Base-by-base conservation (phyloP, 768 basidiomycete genomes). In the Wakefieldia striispora region DNA sequence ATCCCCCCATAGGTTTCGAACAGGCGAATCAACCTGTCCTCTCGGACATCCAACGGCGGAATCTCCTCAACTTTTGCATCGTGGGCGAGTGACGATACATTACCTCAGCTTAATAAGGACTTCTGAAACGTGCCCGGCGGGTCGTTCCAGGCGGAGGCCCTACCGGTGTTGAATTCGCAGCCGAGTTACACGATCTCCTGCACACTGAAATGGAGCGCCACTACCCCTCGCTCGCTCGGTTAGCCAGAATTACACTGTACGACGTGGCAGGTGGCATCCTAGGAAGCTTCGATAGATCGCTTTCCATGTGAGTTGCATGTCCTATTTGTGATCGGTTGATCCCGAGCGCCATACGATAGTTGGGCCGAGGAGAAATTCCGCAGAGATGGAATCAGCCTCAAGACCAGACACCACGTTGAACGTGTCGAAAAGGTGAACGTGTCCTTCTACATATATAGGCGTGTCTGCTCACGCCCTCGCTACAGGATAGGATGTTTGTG, bases 21-120 rank as follows among this genome's bases (percentile, higher is more conserved):
- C 87, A 91, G 59, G 92, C 92, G 3, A 85, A 83, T 57, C 86
- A 91, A 56, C 92, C 91, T 0, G 82, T 77, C 2, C 70, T 91
- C 13, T 81, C 86, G 1, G 91, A 91, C 49, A 70, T 79, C 34
- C 82, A 95, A 56, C 80, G 88, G 42, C 73, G 83, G 47, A 83
- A 84, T 51, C 69, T 95, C 12, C 78, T 95, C 20, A 84, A 90
- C 54, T 95, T 95, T 61, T 91, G 89, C 52, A 81, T 95, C 41
- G 91, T 93, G 40, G 93, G 92, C 70, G 68, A 59, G 80, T 67
- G 34, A 2, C 6, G n/a, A 43, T 54, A 33, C n/a, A 17, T 50
- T 29, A n/a, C 23, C 44, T 24, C 39, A 12, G 6, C 23, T 45
- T 42, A 47, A 36, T 16, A 46, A 23, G 27, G 17, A 16, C 29